phyloP scores from a whole-genome alignment of 352 stramenopile species.

The Globisporangium emineosum region DNA sequence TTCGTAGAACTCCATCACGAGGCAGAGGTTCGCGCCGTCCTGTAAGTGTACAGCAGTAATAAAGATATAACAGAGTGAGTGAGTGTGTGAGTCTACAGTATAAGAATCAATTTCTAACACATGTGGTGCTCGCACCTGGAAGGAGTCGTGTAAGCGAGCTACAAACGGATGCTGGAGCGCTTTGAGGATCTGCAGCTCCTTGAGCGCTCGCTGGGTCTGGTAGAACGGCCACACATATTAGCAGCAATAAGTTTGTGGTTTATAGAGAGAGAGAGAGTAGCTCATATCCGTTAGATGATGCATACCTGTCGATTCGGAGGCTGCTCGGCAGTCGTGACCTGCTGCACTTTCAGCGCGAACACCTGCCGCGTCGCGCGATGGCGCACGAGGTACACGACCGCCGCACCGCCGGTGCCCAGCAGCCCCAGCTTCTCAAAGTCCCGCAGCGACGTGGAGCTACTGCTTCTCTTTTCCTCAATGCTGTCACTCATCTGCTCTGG shows the following conservation, averaged over 20 bases:
- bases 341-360: conserved; percentile 32
- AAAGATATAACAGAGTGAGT: background rate
- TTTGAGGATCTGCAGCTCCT: conserved; percentile 28
- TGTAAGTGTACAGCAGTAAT: conserved; percentile 9
- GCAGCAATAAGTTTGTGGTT: too few relatives aligned
- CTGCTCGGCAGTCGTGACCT: conserved; percentile 7
- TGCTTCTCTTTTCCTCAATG: background rate
- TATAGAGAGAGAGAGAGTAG: too few relatives aligned
- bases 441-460: background rate
- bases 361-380: conserved; percentile 16
- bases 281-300: too few relatives aligned
- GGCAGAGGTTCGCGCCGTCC: conserved; percentile 21
- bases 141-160: conserved; percentile 22
- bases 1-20: conserved; percentile 28
- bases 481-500: background rate
- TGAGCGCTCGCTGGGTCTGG: conserved; percentile 22
- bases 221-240: too few relatives aligned
- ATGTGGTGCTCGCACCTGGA: conserved; percentile 11
- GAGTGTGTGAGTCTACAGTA: background rate
- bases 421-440: conserved; percentile 30
- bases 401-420: conserved; percentile 25
- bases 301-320: conserved; percentile 17
- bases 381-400: conserved; percentile 31
- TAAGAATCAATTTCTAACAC: background rate
- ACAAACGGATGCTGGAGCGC: conserved; percentile 32